These are phyloP conservation scores for Aurantiochytrium sp. DNA, from an alignment of 108 stramenopile species.

Conservation along the genomic window DNA sequence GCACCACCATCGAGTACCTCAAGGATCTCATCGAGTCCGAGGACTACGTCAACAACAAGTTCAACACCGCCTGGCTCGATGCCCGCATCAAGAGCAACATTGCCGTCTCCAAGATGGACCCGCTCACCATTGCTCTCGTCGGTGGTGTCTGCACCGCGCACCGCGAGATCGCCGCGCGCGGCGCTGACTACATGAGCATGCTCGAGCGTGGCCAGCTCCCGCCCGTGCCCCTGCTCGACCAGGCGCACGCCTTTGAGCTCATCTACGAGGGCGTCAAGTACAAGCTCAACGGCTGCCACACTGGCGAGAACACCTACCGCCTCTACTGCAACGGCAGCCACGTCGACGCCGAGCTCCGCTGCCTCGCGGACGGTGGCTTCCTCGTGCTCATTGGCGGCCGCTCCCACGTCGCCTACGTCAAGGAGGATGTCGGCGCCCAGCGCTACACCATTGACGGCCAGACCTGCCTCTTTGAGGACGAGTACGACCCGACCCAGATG, in stretches of 20 bases:
- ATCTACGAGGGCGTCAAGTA: constrained; percentile 90
- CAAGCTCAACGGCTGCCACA: constrained; percentile 61
- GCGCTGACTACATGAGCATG: constrained; percentile 62
- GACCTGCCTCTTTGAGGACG: constrained; percentile 83
- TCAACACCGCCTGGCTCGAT: constrained; percentile 98
- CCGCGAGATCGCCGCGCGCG: constrained; percentile 39
- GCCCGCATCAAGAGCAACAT: constrained; percentile 70
- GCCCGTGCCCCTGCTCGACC: constrained; percentile 61
- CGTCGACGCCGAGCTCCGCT: constrained; percentile 69
- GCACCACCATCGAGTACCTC: constrained; percentile 96
- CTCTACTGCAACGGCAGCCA: constrained; percentile 47
- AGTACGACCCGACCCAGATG: constrained; percentile 90
- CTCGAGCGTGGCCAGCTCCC: constrained; percentile 83
- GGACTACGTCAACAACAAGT: constrained; percentile 84
- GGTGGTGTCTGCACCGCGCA: constrained; percentile 37
- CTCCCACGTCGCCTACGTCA: constrained; percentile 76
- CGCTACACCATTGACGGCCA: constrained; percentile 73
- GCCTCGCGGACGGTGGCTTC: constrained; percentile 89
- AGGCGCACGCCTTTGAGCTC: constrained; percentile 69
- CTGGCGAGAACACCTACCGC: constrained; percentile 58
- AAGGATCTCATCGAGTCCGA: constrained; percentile 82
- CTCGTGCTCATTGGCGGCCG: constrained; percentile 79
- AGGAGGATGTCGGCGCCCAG: constrained; percentile 38
- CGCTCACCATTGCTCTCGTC: constrained; percentile 35
- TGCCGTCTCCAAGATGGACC: constrained; percentile 30